Conservation (phyloP, 176 grass and related monocot genomes). For the Leersia perrieri region DNA sequence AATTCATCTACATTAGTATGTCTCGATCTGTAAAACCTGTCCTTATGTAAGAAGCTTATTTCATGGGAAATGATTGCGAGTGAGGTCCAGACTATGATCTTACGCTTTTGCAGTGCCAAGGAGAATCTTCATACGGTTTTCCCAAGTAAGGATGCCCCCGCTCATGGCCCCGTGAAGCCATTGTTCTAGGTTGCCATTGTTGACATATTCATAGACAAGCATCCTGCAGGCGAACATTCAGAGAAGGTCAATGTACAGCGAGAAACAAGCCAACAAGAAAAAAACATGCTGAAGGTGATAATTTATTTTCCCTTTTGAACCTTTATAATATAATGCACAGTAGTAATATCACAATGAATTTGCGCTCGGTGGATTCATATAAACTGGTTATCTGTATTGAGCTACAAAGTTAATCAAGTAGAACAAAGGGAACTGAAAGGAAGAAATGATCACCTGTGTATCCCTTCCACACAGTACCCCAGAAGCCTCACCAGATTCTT, state of each 20-base stretch:
- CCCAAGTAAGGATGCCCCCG: constrained; percentile 85
- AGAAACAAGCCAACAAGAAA: not conserved
- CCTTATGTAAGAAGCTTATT: not conserved
- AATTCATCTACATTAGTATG: constrained; percentile 18
- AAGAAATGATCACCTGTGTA: constrained; percentile 69
- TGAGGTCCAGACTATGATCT: constrained; percentile 25
- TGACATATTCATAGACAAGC: constrained; percentile 98
- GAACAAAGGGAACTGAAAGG: constrained; percentile 13
- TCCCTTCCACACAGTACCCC: constrained; percentile 92
- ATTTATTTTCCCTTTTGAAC: constrained; percentile 4
- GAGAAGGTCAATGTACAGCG: constrained; percentile 12
- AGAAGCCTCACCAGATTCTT: constrained; percentile 93
- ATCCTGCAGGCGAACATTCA: constrained; percentile 59
- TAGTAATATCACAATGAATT: constrained; percentile 4
- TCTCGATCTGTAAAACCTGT: not conserved
- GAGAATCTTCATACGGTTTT: constrained; percentile 81
- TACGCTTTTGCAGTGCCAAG: constrained; percentile 96
- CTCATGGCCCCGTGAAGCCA: constrained; percentile 88
- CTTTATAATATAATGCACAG: not conserved
- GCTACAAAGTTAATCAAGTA: not conserved
- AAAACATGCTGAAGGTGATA: not conserved
- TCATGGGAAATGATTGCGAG: constrained; percentile 3
- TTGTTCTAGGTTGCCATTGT: constrained; percentile 98
- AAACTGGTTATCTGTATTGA: constrained; percentile 18
- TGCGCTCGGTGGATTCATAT: constrained; percentile 2